These are phyloP conservation scores for Cryphonectria parasitica DNA, from an alignment of 2,329 filamentous ascomycete species.

Conservation along the genomic window DNA sequence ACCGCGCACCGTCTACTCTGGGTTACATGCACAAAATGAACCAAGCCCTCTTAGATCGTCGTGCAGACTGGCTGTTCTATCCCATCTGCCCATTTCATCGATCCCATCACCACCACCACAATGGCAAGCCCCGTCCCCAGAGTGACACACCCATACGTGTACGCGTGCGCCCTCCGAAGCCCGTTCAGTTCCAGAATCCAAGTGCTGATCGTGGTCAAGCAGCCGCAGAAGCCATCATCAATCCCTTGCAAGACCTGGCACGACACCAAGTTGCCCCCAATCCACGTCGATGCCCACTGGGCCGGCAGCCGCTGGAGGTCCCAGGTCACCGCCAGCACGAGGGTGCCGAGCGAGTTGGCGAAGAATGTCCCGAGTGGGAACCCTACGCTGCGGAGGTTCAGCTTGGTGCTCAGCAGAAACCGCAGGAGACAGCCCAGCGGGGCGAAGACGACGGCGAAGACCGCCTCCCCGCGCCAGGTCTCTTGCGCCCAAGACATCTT, in stretches of 20 bases:
- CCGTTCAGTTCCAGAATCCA: slow-evolving; percentile 65
- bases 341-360: slow-evolving; percentile 46
- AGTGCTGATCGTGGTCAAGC: slow-evolving; percentile 69
- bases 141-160: slow-evolving; percentile 68
- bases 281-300: neutral
- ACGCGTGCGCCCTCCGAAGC: slow-evolving; percentile 56
- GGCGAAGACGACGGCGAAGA: slow-evolving; percentile 71
- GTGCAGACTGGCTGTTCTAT: neutral
- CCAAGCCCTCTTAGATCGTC: neutral
- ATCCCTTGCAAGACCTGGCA: slow-evolving; percentile 67
- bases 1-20: too few relatives aligned
- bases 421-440: slow-evolving; percentile 65
- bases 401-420: slow-evolving; percentile 60
- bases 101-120: slow-evolving; percentile 74
- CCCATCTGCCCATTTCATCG: slow-evolving; percentile 65
- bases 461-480: slow-evolving; percentile 63
- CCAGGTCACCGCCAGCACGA: slow-evolving; percentile 20
- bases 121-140: slow-evolving; percentile 61
- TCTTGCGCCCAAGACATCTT: slow-evolving; percentile 44
- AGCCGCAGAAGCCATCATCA: slow-evolving; percentile 70
- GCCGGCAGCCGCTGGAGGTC: slow-evolving; percentile 25
- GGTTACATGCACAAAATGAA: neutral
- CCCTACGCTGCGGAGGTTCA: slow-evolving; percentile 57
- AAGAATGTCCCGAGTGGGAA: slow-evolving; percentile 72
- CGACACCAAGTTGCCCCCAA: slow-evolving; percentile 45